These are phyloP conservation scores for Elsinoe perseae DNA, from an alignment of 2,329 filamentous ascomycete genomes.

Conservation along the genomic window DNA sequence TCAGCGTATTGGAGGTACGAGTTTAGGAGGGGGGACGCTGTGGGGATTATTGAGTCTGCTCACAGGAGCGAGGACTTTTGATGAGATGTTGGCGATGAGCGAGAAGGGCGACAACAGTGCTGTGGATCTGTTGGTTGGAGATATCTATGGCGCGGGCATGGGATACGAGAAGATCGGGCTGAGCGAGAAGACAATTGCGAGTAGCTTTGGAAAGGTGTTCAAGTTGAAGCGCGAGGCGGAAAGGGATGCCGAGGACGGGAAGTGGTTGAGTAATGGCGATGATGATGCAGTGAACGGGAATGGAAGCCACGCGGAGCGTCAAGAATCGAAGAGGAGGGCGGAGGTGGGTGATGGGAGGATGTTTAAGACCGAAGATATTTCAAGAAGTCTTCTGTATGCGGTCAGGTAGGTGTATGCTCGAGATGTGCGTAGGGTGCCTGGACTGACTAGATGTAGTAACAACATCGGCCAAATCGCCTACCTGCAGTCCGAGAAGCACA, in stretches of 20 bases:
- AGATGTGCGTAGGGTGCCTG: neutral
- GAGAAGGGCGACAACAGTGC: slow-evolving; percentile 84
- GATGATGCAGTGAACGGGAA: slow-evolving; percentile 28
- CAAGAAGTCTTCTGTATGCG: slow-evolving; percentile 83
- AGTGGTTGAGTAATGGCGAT: slow-evolving; percentile 49
- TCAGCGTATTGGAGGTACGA: slow-evolving; percentile 88
- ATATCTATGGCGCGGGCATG: slow-evolving; percentile 95
- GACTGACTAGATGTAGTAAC: slow-evolving; percentile 54
- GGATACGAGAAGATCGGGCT: slow-evolving; percentile 95
- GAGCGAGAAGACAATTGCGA: slow-evolving; percentile 91
- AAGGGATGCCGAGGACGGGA: slow-evolving; percentile 64
- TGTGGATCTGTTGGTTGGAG: slow-evolving; percentile 93
- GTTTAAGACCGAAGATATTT: slow-evolving; percentile 80
- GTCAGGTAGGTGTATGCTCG: slow-evolving; percentile 50
- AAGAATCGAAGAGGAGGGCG: slow-evolving; percentile 26
- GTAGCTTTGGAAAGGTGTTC: slow-evolving; percentile 94
- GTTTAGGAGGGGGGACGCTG: slow-evolving; percentile 90
- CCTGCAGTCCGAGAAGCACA: slow-evolving; percentile 92
- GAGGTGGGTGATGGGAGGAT: slow-evolving; percentile 38
- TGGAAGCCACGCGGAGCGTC: slow-evolving; percentile 18
- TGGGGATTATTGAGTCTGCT: slow-evolving; percentile 90
- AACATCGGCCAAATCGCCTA: slow-evolving; percentile 98
- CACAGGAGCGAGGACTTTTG: slow-evolving; percentile 90
- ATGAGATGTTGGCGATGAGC: slow-evolving; percentile 91
- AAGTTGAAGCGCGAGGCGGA: slow-evolving; percentile 84